Conservation (phyloP, 1,284 basidiomycete genomes). For the Marasmius fiardii region DNA sequence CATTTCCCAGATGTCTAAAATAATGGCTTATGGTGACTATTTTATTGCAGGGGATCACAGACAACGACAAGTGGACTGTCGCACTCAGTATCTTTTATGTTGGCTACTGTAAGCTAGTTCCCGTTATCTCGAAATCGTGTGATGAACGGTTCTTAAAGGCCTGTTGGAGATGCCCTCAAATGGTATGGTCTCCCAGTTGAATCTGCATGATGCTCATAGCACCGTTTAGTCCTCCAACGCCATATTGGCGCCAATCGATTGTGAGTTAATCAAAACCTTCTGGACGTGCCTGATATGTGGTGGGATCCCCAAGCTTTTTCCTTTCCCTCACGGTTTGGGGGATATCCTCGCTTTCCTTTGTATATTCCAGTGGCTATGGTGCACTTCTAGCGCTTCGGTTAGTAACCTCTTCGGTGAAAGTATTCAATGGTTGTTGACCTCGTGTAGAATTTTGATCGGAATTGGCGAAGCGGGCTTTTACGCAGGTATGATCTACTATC, state of each 20-base stretch:
- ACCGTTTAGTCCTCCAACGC: slow-evolving; percentile 44
- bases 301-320: slow-evolving; percentile 40
- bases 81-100: slow-evolving; percentile 56
- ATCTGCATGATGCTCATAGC: neutral
- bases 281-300: neutral
- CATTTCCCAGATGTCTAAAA: neutral
- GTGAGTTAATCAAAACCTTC: slow-evolving; percentile 25
- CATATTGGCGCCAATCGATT: slow-evolving; percentile 55
- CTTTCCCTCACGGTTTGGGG: slow-evolving; percentile 51
- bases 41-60: slow-evolving; percentile 38
- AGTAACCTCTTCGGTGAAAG: slow-evolving; percentile 1
- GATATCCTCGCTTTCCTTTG: slow-evolving; percentile 47
- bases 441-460: slow-evolving; percentile 37
- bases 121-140: neutral
- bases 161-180: slow-evolving; percentile 56
- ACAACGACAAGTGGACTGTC: slow-evolving; percentile 52
- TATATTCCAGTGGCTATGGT: slow-evolving; percentile 51
- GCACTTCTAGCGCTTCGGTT: slow-evolving; percentile 45
- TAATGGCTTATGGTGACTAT: neutral
- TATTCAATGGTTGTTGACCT: neutral
- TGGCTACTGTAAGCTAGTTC: slow-evolving; percentile 43
- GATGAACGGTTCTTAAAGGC: slow-evolving; percentile 26
- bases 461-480: slow-evolving; percentile 51
- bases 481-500: slow-evolving; percentile 55
- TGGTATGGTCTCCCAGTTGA: slow-evolving; percentile 24